Evolutionary conservation across 306 rosid species (phyloP).

Genomic region (Cucurbita maxima): DNA sequence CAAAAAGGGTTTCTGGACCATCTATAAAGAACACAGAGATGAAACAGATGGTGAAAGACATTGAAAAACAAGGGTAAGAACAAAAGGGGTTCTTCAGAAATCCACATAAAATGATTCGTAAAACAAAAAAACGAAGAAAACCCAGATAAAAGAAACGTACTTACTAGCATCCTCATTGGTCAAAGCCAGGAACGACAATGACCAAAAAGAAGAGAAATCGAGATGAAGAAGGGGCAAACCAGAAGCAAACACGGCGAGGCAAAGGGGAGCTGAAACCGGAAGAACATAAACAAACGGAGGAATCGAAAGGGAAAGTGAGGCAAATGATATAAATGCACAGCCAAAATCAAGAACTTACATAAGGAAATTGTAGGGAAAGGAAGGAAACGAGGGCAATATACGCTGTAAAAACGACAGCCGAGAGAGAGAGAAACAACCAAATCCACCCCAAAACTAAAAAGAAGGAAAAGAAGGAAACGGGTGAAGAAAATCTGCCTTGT

Average conservation of each 20-base stretch:
- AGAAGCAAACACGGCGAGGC: constrained; percentile 10
- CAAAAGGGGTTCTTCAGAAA: background rate
- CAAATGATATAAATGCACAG: constrained; percentile 45
- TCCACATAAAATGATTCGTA: background rate
- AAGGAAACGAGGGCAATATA: background rate
- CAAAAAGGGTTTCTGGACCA: constrained; percentile 13
- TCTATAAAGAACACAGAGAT: constrained; percentile 1
- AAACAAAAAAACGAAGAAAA: background rate
- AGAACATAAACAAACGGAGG: background rate
- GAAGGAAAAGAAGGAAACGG: too few species aligned
- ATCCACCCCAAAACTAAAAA: background rate
- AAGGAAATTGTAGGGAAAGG: constrained; percentile 14
- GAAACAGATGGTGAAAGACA: background rate
- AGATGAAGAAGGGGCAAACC: constrained; percentile 18
- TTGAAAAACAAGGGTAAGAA: background rate
- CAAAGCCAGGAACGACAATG: constrained; percentile 43
- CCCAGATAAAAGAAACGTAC: constrained; percentile 60
- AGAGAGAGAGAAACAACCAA: background rate
- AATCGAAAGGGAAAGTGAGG: constrained; percentile 7
- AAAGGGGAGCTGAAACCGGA: constrained; percentile 13
- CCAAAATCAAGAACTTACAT: constrained; percentile 22
- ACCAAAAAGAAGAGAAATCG: constrained; percentile 26
- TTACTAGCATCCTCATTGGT: constrained; percentile 85
- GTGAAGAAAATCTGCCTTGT: background rate
- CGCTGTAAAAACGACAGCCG: constrained; percentile 37